phyloP scores from a whole-genome alignment of 208 protist genomes.

The Trypanosoma mega region DNA sequence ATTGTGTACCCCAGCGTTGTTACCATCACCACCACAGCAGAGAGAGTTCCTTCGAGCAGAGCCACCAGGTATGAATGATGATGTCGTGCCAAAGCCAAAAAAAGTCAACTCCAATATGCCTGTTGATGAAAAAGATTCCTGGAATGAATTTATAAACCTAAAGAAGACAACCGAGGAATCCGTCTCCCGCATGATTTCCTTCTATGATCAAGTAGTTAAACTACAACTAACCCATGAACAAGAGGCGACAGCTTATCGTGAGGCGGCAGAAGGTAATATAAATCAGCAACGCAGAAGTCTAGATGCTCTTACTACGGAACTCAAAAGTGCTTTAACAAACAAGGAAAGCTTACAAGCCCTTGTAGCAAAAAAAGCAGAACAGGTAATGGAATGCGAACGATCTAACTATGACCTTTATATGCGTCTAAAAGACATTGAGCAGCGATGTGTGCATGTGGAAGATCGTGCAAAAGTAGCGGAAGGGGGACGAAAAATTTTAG shows the following conservation, averaged over 20 bases:
- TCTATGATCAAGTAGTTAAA: constrained; percentile 26
- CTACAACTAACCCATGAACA: constrained; percentile 29
- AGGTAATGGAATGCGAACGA: constrained; percentile 19
- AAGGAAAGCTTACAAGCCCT: constrained; percentile 14
- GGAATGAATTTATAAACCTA: constrained; percentile 22
- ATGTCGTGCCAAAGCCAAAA: background rate
- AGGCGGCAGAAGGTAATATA: constrained; percentile 17
- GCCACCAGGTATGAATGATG: background rate
- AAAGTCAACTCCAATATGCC: background rate
- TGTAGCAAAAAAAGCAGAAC: constrained; percentile 13
- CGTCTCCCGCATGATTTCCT: constrained; percentile 18
- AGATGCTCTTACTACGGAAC: constrained; percentile 17
- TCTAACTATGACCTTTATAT: constrained; percentile 19
- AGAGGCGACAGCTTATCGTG: constrained; percentile 23
- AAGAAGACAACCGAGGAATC: constrained; percentile 18
- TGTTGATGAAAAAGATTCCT: background rate
- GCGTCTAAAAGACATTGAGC: constrained; percentile 16
- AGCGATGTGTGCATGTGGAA: constrained; percentile 19
- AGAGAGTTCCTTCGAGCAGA: background rate
- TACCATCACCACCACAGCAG: background rate
- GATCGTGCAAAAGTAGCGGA: constrained; percentile 25
- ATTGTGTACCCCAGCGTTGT: background rate
- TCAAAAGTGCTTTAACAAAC: constrained; percentile 3
- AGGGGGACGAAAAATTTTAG: constrained; percentile 22
- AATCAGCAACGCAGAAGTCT: constrained; percentile 15